These are phyloP conservation scores for Parachaetomium inaequale DNA, from an alignment of 495 filamentous ascomycete species.

Conservation along the genomic window DNA sequence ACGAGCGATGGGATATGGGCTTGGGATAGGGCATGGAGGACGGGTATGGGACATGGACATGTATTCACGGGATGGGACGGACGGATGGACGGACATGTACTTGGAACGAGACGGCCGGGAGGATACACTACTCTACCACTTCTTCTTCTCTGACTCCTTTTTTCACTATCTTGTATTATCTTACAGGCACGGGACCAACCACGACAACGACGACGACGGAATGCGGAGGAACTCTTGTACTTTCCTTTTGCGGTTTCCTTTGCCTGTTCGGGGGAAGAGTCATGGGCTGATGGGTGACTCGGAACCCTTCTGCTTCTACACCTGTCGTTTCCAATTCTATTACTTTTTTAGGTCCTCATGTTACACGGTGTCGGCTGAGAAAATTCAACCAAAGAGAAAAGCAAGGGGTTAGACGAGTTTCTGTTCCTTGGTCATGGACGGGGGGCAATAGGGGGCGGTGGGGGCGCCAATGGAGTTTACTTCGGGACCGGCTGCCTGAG, in stretches of 20 bases:
- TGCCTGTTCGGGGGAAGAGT: background rate
- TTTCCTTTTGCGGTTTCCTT: too few species aligned
- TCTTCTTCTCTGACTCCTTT: background rate
- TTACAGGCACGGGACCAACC: background rate
- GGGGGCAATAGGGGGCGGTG: background rate
- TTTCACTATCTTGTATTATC: background rate
- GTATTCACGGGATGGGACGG: background rate
- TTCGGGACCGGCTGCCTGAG: background rate
- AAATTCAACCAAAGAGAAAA: background rate
- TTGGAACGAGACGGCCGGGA: background rate
- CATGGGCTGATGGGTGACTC: background rate
- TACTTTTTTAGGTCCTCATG: background rate
- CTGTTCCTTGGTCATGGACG: background rate
- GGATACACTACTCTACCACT: background rate
- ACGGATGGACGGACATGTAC: background rate
- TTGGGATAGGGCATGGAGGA: background rate
- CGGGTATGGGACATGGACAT: background rate
- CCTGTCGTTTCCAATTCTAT: background rate
- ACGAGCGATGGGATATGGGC: background rate
- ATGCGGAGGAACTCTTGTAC: background rate
- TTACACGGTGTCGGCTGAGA: background rate
- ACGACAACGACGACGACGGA: background rate
- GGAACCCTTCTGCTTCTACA: background rate
- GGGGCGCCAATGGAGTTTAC: constrained; percentile 4
- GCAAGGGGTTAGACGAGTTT: background rate